These are phyloP conservation scores for Scheffersomyces stipitis DNA, from an alignment of 805 yeast species.

Conservation along the genomic window DNA sequence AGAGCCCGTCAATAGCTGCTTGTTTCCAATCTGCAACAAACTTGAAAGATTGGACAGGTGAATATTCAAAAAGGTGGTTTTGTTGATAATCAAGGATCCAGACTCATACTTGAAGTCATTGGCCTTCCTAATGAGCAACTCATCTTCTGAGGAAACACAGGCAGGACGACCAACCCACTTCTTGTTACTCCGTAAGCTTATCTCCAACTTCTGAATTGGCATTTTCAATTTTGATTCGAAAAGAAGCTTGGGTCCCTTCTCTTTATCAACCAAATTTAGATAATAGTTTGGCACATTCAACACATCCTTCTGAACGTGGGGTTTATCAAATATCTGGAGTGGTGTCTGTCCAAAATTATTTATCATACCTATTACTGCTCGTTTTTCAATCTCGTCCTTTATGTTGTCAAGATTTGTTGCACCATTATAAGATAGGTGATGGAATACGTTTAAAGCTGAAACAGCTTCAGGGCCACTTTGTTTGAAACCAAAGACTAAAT, in stretches of 20 bases:
- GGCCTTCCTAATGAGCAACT: conserved; percentile 33
- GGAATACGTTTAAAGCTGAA: conserved; percentile 71
- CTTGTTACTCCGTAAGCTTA: conserved; percentile 34
- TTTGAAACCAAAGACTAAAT: conserved; percentile 76
- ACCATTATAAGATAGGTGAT: conserved; percentile 81
- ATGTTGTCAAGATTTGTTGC: conserved; percentile 75
- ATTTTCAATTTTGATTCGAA: conserved; percentile 43
- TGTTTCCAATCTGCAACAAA: conserved; percentile 42
- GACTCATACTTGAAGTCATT: conserved; percentile 15
- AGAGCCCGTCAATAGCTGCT: conserved; percentile 49
- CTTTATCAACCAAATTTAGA: conserved; percentile 22
- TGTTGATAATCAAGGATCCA: conserved; percentile 42
- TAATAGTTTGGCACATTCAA: conserved; percentile 37
- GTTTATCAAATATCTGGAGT: conserved; percentile 60
- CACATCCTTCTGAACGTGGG: conserved; percentile 57
- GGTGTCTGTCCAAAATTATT: conserved; percentile 95
- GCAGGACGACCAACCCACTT: conserved; percentile 55
- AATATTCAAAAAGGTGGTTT: conserved; percentile 41
- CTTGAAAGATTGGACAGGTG: conserved; percentile 39
- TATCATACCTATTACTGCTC: conserved; percentile 79
- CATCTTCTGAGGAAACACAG: conserved; percentile 38
- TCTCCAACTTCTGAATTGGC: conserved; percentile 47
- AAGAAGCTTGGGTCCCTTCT: conserved; percentile 34
- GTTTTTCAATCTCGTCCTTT: conserved; percentile 68
- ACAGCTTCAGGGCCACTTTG: conserved; percentile 75